A percentile compares a stretch with the other conserved stretches of the same genome.
Evolutionary conservation across 2,329 filamentous ascomycete genomes (phyloP).

Genomic region (Penicillium corylophilum): DNA sequence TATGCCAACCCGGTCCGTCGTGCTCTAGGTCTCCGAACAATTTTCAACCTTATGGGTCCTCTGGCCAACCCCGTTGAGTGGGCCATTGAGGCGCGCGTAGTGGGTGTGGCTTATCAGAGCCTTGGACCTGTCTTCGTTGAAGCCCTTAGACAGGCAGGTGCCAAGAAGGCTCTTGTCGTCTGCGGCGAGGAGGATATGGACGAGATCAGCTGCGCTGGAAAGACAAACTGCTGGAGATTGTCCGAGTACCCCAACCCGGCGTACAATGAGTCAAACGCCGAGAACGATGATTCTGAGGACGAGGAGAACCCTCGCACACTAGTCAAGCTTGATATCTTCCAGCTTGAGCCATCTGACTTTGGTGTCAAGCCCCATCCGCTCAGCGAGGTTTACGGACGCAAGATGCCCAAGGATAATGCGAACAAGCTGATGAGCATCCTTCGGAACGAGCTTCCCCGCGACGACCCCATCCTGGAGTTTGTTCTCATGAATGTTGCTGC

Average conservation of each 20-base stretch:
- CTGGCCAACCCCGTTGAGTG: slow-evolving; percentile 87
- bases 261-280: slow-evolving; percentile 41
- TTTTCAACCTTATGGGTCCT: slow-evolving; percentile 95
- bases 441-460: slow-evolving; percentile 66
- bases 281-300: slow-evolving; percentile 45
- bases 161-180: slow-evolving; percentile 81
- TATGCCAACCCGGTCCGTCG: slow-evolving; percentile 82
- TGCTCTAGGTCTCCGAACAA: slow-evolving; percentile 89
- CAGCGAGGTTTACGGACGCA: slow-evolving; percentile 75
- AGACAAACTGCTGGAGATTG: slow-evolving; percentile 85
- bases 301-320: slow-evolving; percentile 41
- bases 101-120: slow-evolving; percentile 87
- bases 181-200: slow-evolving; percentile 95
- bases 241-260: slow-evolving; percentile 51
- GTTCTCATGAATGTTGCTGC: slow-evolving; percentile 92
- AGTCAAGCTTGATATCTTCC: slow-evolving; percentile 72
- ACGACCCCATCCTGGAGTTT: slow-evolving; percentile 88
- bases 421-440: slow-evolving; percentile 76
- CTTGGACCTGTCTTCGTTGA: slow-evolving; percentile 88
- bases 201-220: slow-evolving; percentile 88
- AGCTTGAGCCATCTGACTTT: slow-evolving; percentile 79
- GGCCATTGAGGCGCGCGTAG: slow-evolving; percentile 79
- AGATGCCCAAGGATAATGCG: slow-evolving; percentile 84
- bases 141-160: slow-evolving; percentile 72
- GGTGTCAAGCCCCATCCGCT: slow-evolving; percentile 75